phyloP scores from a whole-genome alignment of 2,329 filamentous ascomycete species.

The Trichophyton equinum region DNA sequence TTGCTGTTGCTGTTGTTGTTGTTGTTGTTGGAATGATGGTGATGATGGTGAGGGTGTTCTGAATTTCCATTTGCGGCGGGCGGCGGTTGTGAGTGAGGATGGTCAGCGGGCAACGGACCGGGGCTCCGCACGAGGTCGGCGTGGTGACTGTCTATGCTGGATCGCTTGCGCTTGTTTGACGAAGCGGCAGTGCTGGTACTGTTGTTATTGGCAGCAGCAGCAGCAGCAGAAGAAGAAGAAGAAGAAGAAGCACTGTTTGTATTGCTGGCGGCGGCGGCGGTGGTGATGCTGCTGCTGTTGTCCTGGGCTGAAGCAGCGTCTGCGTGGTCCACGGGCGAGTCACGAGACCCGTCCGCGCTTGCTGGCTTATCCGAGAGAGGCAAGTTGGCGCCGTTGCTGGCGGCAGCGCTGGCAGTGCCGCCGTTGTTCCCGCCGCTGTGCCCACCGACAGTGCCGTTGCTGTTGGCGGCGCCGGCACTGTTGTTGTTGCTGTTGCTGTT shows the following conservation, averaged over 20 bases:
- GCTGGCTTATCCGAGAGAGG: neutral
- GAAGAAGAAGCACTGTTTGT: neutral
- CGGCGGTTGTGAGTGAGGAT: constrained; percentile 14
- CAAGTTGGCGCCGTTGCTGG: constrained; percentile 1
- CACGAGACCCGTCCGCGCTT: neutral
- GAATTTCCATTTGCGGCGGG: constrained; percentile 11
- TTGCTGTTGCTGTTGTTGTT: neutral
- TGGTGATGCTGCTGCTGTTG: neutral
- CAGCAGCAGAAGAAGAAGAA: neutral
- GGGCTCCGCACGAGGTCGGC: constrained; percentile 27
- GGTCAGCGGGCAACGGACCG: constrained; percentile 27
- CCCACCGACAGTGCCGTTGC: neutral
- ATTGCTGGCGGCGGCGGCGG: neutral
- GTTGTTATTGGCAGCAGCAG: neutral
- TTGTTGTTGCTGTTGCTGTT: neutral
- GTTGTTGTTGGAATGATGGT: neutral
- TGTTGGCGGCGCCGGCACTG: neutral
- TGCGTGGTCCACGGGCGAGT: neutral
- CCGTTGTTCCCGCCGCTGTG: neutral
- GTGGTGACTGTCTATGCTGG: constrained; percentile 45
- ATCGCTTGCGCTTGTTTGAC: constrained; percentile 50
- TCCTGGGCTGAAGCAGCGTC: neutral
- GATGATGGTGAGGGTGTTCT: neutral
- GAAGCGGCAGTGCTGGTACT: neutral
- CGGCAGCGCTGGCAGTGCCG: neutral